Conservation (phyloP, 2,329 filamentous ascomycete species). For the Botrytis hyacinthi region DNA sequence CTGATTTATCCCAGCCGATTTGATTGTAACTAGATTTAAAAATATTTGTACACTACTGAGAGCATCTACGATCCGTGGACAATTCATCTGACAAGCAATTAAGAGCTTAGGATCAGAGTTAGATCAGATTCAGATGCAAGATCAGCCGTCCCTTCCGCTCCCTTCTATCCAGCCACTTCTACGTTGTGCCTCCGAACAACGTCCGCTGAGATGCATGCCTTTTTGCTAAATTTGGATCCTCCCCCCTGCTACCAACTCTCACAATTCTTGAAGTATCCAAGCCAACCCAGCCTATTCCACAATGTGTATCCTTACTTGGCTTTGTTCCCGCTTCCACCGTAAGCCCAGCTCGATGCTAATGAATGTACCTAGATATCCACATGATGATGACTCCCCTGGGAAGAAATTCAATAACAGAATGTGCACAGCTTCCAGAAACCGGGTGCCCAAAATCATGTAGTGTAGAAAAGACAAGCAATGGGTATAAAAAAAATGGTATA, state of each 20-base stretch:
- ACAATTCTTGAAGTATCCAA: background rate
- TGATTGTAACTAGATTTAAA: background rate
- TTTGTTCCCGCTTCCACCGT: background rate
- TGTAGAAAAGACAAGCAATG: constrained; percentile 4
- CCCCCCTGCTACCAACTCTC: background rate
- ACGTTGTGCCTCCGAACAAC: constrained; percentile 7
- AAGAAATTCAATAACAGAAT: background rate
- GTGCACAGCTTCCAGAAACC: constrained; percentile 1
- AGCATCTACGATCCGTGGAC: background rate
- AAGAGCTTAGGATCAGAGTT: background rate
- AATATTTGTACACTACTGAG: constrained; percentile 1
- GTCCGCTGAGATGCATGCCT: background rate
- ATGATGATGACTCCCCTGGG: background rate
- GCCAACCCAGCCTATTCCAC: constrained; percentile 3
- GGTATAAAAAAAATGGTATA: constrained; percentile 15
- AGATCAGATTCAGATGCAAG: constrained; percentile 16
- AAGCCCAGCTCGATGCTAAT: background rate
- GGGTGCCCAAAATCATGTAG: constrained; percentile 8
- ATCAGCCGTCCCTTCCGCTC: constrained; percentile 1
- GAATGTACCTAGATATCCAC: background rate
- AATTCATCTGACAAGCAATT: constrained; percentile 4
- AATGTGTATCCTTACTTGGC: background rate
- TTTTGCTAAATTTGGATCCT: background rate
- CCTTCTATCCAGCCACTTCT: constrained; percentile 7
- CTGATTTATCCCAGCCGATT: background rate